phyloP scores from a whole-genome alignment of 2,329 filamentous ascomycete genomes.

The Chaetothyriales sp. region DNA sequence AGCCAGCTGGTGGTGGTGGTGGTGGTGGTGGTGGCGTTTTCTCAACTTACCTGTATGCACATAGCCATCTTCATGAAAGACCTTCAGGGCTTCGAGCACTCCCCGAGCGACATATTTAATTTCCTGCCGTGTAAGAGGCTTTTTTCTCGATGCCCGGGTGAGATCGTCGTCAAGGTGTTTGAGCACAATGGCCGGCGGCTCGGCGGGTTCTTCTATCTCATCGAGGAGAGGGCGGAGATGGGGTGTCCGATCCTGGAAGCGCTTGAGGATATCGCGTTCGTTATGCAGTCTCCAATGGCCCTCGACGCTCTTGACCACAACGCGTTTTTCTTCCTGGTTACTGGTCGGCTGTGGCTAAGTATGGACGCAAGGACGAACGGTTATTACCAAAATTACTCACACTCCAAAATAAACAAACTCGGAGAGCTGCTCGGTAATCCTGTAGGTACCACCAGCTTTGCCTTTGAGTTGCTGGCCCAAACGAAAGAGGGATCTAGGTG shows the following conservation, averaged over 20 bases:
- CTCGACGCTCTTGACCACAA: background rate
- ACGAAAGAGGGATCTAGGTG: background rate
- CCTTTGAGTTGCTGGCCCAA: background rate
- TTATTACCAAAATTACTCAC: background rate
- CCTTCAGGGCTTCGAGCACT: conserved; percentile 7
- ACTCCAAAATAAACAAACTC: background rate
- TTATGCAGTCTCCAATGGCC: conserved; percentile 7
- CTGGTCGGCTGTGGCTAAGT: background rate
- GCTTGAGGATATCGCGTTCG: conserved; percentile 17
- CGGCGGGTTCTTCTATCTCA: conserved; percentile 4
- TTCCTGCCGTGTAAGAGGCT: conserved; percentile 12
- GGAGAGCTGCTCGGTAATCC: background rate
- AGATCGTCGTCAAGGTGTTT: conserved; percentile 18
- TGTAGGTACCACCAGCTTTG: background rate
- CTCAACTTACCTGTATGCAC: conserved; percentile 13
- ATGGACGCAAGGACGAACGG: background rate
- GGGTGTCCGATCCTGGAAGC: conserved; percentile 15
- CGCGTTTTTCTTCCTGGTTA: background rate
- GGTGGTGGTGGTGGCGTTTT: background rate
- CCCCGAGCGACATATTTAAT: conserved; percentile 5
- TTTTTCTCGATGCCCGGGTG: conserved; percentile 10
- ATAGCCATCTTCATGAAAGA: conserved; percentile 11
- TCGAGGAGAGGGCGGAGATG: conserved; percentile 2
- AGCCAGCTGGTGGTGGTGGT: background rate
- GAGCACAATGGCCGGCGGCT: conserved; percentile 15